Conservation (phyloP, 345 rosid species). For the Syzygium aqueum region DNA sequence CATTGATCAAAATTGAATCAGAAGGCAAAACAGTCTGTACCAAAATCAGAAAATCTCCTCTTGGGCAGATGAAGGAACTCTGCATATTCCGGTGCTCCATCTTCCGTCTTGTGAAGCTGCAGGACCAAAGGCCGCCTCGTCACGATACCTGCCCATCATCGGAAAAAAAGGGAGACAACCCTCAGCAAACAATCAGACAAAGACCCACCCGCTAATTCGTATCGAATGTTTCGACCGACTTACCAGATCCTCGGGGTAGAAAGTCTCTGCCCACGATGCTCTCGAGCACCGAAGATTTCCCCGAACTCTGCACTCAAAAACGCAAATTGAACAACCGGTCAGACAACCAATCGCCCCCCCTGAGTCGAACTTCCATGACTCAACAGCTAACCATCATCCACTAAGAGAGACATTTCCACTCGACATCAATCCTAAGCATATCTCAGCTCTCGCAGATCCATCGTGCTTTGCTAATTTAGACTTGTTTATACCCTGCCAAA, state of each 20-base stretch:
- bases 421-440: neutral
- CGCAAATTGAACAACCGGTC: neutral
- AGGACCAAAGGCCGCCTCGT: conserved; percentile 86
- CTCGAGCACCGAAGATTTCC: conserved; percentile 96
- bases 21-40: conserved; percentile 17
- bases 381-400: neutral
- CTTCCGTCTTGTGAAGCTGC: conserved; percentile 80
- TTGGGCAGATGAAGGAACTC: conserved; percentile 84
- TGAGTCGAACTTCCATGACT: neutral
- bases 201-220: neutral
- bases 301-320: conserved; percentile 55
- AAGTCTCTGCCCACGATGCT: conserved; percentile 94
- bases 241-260: conserved; percentile 98
- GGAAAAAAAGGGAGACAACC: neutral
- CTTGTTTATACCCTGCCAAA: neutral
- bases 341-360: neutral
- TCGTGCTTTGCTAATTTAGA: neutral
- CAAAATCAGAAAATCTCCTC: conserved; percentile 54
- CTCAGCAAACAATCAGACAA: neutral
- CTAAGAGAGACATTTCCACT: neutral
- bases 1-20: neutral
- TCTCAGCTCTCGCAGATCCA: neutral
- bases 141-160: conserved; percentile 55
- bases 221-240: neutral
- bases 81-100: conserved; percentile 68